phyloP scores from a whole-genome alignment of 2,329 filamentous ascomycete species.

The Davidsoniella eucalypti region DNA sequence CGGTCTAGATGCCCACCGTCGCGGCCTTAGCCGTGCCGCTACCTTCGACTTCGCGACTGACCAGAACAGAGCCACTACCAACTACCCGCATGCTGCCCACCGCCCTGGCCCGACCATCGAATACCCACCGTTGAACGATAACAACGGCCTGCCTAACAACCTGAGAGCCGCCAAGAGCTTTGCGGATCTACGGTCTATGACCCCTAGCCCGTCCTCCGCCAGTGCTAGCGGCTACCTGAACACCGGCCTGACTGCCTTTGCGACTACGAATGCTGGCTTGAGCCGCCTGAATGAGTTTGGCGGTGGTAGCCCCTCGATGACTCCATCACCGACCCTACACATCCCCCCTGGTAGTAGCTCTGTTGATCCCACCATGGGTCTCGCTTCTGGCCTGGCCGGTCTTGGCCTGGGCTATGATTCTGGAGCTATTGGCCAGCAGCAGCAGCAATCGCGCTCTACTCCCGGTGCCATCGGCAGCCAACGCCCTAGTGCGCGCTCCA shows the following conservation, averaged over 20 bases:
- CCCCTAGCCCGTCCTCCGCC: constrained; percentile 66
- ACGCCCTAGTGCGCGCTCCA: constrained; percentile 26
- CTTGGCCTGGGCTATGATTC: constrained; percentile 8
- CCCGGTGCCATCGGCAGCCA: constrained; percentile 51
- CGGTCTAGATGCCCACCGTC: constrained; percentile 59
- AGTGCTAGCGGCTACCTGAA: constrained; percentile 60
- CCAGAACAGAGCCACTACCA: constrained; percentile 52
- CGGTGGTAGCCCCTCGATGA: constrained; percentile 16
- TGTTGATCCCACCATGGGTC: constrained; percentile 10
- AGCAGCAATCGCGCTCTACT: constrained; percentile 27
- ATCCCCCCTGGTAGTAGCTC: constrained; percentile 24
- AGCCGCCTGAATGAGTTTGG: constrained; percentile 16
- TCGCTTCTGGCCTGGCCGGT: constrained; percentile 4
- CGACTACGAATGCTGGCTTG: constrained; percentile 7
- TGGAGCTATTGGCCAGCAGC: background rate
- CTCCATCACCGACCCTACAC: constrained; percentile 10
- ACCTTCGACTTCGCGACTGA: constrained; percentile 90
- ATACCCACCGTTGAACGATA: constrained; percentile 63
- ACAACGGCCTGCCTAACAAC: constrained; percentile 50
- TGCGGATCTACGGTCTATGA: constrained; percentile 86
- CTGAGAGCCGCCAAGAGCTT: constrained; percentile 92
- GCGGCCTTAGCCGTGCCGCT: constrained; percentile 80
- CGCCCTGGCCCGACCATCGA: constrained; percentile 74
- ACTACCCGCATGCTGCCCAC: constrained; percentile 59
- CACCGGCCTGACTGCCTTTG: constrained; percentile 31